Percentiles rank a stretch among this genome's conserved stretches.
These are phyloP conservation scores for Neolentinus lepideus DNA, from an alignment of 1,284 basidiomycete genomes.

Conservation along the genomic window DNA sequence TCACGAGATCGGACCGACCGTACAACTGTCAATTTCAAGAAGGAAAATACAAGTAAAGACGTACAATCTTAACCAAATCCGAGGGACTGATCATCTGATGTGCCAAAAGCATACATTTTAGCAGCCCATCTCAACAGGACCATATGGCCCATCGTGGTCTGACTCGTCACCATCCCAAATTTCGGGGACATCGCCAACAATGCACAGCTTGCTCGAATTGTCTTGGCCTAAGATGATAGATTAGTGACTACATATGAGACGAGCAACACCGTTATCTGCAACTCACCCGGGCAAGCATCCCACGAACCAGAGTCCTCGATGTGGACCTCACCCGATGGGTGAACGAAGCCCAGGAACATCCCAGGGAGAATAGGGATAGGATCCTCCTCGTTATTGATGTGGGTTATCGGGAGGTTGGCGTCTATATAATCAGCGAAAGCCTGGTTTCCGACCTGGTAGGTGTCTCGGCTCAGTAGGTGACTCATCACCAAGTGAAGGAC, in stretches of 20 bases:
- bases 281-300: conserved; percentile 37
- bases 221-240: conserved; percentile 45
- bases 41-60: too few relatives aligned
- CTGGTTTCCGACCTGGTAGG: conserved; percentile 15
- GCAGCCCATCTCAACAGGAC: conserved; percentile 45
- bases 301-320: conserved; percentile 41
- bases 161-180: conserved; percentile 33
- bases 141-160: conserved; percentile 55
- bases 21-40: too few relatives aligned
- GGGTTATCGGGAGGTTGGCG: conserved; percentile 30
- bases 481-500: conserved; percentile 5
- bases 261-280: neutral
- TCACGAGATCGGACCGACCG: too few relatives aligned
- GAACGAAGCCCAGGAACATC: conserved; percentile 40
- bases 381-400: conserved; percentile 39
- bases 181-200: conserved; percentile 44
- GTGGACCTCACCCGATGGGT: conserved; percentile 53
- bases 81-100: too few relatives aligned
- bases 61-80: too few relatives aligned
- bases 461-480: neutral
- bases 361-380: conserved; percentile 17
- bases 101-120: conserved; percentile 10
- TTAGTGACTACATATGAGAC: neutral
- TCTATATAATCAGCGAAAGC: conserved; percentile 47
- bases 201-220: conserved; percentile 42